Evolutionary conservation across 345 rosid species (phyloP).

Genomic region (Geranium brycei): DNA sequence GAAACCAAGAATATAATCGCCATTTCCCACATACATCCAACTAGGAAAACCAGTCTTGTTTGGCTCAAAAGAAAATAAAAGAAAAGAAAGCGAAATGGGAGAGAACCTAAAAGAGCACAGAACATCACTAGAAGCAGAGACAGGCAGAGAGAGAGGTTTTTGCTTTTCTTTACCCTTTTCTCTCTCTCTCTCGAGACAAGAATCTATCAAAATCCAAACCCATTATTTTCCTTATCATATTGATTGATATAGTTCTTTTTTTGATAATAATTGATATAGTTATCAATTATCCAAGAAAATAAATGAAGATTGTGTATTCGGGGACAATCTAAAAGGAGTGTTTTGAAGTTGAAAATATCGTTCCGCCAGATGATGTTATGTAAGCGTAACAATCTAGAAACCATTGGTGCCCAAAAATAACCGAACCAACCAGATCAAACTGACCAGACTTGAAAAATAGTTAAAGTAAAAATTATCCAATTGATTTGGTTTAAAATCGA

Average conservation of each 20-base stretch:
- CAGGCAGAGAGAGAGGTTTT: conserved; percentile 8
- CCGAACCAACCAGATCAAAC: too few species aligned
- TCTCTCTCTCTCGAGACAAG: conserved; percentile 31
- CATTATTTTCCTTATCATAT: not conserved
- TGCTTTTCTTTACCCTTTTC: conserved; percentile 23
- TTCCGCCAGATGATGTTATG: too few species aligned
- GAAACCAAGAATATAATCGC: not conserved
- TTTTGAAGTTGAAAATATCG: too few species aligned
- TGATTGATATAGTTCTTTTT: not conserved
- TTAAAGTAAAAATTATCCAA: too few species aligned
- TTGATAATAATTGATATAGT: too few species aligned
- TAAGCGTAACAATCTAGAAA: not conserved
- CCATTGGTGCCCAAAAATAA: too few species aligned
- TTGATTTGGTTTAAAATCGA: too few species aligned
- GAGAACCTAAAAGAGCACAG: conserved; percentile 1
- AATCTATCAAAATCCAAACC: conserved; percentile 47
- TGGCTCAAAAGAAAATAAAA: conserved; percentile 26
- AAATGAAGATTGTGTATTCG: too few species aligned
- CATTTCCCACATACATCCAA: conserved; percentile 15
- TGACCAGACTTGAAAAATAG: too few species aligned
- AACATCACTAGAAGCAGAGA: conserved; percentile 11
- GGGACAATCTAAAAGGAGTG: too few species aligned
- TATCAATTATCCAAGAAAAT: too few species aligned
- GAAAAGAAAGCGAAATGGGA: conserved; percentile 39
- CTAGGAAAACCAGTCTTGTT: conserved; percentile 6